Evolutionary conservation across 2,329 filamentous ascomycete species (phyloP), one percentile per base, ranked within the genome.

Genomic region (Botryosphaeria agaves): DNA sequence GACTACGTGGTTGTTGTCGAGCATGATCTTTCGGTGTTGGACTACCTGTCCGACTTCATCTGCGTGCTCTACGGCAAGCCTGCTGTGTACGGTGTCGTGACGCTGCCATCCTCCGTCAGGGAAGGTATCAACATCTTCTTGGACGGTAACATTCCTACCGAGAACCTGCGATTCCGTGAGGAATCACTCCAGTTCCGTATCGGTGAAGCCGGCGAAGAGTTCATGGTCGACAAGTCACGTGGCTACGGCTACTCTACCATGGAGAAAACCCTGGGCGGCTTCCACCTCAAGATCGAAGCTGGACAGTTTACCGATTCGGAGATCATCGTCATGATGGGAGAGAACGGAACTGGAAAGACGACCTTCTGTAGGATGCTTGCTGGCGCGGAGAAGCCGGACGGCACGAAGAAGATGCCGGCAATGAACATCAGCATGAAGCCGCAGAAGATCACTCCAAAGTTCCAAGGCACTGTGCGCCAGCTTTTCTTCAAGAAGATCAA

Each of bases 401-500:
- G 70, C 44, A 73, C 66, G 40, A 64, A 71, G 45, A 72, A 72
- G 46, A 70, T 98, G 11, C 89, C 89, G 11, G 73, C 81, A 43
- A 92, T 98, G 85, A 84, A 80, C 62, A 93, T 98, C 54, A 85
- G 77, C 64, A 91, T 95, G 84, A 98, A 98, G 69, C 91, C 91
- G 14, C 89, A 98, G 64, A 98, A 91, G 48, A 98, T 98, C 49
- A 98, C 85, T 2, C 89, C 89, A 51, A 98, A 94, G 59, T 98
- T 93, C 52, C 77, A 85, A 41, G 89, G 91, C 39, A 98, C 87
- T 23, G 89, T 98, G 34, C 83, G 89, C 38, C 84, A 94, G 57
- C 70, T 98, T 30, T 95, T 98, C 69, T 93, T 95, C 74, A 98
- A 98, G 76, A 87, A 89, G 65, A 98, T 98, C 61, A 93, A 93